Conservation (phyloP, 2,329 filamentous ascomycete species). For the Exophiala aquamarina region DNA sequence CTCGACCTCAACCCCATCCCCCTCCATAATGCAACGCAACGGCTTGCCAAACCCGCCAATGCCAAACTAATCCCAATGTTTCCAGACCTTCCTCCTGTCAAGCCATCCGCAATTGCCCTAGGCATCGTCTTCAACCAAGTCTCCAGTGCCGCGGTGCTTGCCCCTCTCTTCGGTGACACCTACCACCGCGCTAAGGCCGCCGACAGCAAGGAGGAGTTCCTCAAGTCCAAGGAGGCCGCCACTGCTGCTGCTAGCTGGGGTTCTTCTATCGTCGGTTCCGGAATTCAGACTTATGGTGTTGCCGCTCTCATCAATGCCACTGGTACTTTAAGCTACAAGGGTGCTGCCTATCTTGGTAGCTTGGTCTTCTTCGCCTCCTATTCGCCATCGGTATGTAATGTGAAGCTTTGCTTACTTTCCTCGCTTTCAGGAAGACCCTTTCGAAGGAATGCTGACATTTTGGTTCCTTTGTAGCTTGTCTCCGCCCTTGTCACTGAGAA, state of each 20-base stretch:
- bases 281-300: conserved; percentile 84
- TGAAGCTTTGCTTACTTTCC: conserved; percentile 62
- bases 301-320: conserved; percentile 92
- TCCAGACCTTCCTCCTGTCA: conserved; percentile 75
- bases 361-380: conserved; percentile 90
- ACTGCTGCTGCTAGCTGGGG: conserved; percentile 87
- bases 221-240: conserved; percentile 87
- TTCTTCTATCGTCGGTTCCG: conserved; percentile 84
- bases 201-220: conserved; percentile 95
- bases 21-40: background rate
- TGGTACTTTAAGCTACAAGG: conserved; percentile 93
- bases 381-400: conserved; percentile 57
- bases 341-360: conserved; percentile 86
- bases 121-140: conserved; percentile 95
- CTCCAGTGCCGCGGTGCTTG: conserved; percentile 81
- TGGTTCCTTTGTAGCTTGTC: conserved; percentile 66
- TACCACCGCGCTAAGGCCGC: conserved; percentile 89
- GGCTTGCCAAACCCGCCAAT: no score
- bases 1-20: conserved; percentile 1
- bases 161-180: conserved; percentile 88
- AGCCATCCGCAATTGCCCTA: conserved; percentile 95
- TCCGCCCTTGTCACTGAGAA: conserved; percentile 87
- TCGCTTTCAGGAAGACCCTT: no score
- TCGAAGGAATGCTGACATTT: no score
- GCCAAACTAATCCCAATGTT: no score